Evolutionary conservation across 2,329 filamentous ascomycete species (phyloP).

Genomic region (Colletotrichum falcatum): DNA sequence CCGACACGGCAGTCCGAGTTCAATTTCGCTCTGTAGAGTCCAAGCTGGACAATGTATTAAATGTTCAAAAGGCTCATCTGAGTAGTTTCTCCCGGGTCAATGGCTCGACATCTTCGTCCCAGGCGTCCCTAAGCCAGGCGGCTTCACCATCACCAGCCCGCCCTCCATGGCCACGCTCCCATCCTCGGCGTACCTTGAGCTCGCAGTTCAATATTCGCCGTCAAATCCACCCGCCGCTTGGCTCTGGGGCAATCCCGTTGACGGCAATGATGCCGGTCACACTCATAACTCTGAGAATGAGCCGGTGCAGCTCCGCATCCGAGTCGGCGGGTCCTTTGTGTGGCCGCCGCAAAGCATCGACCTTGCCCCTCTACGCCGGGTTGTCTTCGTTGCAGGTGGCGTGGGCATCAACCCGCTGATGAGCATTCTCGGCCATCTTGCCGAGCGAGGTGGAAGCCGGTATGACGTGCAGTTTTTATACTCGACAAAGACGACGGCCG

Average conservation of each 20-base stretch:
- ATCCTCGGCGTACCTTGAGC: slow-evolving; percentile 70
- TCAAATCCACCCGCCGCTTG: slow-evolving; percentile 80
- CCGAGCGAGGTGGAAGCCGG: slow-evolving; percentile 50
- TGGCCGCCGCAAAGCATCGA: slow-evolving; percentile 70
- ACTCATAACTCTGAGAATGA: slow-evolving; percentile 68
- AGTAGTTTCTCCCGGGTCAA: slow-evolving; percentile 82
- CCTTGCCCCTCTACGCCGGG: slow-evolving; percentile 60
- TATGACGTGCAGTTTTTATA: slow-evolving; percentile 72
- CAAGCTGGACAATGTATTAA: not conserved
- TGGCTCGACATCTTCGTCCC: slow-evolving; percentile 90
- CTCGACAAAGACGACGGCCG: slow-evolving; percentile 57
- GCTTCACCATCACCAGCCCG: slow-evolving; percentile 88
- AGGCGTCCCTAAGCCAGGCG: slow-evolving; percentile 75
- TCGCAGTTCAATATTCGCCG: slow-evolving; percentile 80
- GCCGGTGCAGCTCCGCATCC: slow-evolving; percentile 69
- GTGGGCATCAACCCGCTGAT: slow-evolving; percentile 86
- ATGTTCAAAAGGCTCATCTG: slow-evolving; percentile 36
- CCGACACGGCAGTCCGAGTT: not conserved
- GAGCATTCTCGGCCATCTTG: slow-evolving; percentile 76
- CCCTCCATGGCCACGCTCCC: slow-evolving; percentile 64
- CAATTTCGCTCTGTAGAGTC: not conserved
- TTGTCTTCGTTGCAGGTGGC: slow-evolving; percentile 83
- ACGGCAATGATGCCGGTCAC: slow-evolving; percentile 45
- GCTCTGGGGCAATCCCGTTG: slow-evolving; percentile 70
- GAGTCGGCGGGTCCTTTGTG: slow-evolving; percentile 84